Conservation (phyloP, 257 asterid species). For the Nicotiana attenuata region DNA sequence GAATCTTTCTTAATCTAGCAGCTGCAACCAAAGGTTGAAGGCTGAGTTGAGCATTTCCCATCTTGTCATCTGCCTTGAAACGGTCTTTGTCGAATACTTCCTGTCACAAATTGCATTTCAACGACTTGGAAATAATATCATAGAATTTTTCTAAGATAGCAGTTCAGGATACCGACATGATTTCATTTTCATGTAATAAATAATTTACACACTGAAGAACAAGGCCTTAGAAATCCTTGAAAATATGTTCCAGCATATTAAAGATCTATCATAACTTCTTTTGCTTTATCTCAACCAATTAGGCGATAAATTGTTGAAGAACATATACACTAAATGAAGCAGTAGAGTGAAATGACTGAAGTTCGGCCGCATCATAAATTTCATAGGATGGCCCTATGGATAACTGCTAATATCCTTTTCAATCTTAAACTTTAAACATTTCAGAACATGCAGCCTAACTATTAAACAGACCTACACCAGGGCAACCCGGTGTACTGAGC, state of each 20-base stretch:
- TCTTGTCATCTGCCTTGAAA: slow-evolving; percentile 46
- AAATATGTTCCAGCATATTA: too few relatives aligned
- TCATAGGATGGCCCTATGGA: too few relatives aligned
- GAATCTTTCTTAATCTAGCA: slow-evolving; percentile 36
- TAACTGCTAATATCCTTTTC: too few relatives aligned
- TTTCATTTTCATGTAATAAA: background rate
- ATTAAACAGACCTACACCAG: background rate
- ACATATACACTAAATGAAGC: too few relatives aligned
- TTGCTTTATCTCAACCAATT: too few relatives aligned
- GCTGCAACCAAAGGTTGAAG: slow-evolving; percentile 43
- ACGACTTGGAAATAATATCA: background rate
- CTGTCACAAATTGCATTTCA: slow-evolving; percentile 12
- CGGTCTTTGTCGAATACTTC: slow-evolving; percentile 45
- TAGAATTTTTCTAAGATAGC: background rate
- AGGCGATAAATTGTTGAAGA: too few relatives aligned
- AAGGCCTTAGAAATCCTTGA: background rate
- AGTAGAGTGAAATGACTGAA: too few relatives aligned
- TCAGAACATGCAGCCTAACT: background rate
- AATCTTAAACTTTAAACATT: background rate
- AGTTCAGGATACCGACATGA: background rate
- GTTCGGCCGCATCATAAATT: too few relatives aligned
- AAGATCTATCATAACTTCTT: too few relatives aligned
- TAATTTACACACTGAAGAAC: background rate
- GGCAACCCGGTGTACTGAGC: too few relatives aligned
- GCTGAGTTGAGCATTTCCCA: slow-evolving; percentile 37